A percentile compares a stretch with the other conserved stretches of the same genome.
Evolutionary conservation across 2,329 filamentous ascomycete genomes (phyloP).

Genomic region (Hypoxylon sp.): DNA sequence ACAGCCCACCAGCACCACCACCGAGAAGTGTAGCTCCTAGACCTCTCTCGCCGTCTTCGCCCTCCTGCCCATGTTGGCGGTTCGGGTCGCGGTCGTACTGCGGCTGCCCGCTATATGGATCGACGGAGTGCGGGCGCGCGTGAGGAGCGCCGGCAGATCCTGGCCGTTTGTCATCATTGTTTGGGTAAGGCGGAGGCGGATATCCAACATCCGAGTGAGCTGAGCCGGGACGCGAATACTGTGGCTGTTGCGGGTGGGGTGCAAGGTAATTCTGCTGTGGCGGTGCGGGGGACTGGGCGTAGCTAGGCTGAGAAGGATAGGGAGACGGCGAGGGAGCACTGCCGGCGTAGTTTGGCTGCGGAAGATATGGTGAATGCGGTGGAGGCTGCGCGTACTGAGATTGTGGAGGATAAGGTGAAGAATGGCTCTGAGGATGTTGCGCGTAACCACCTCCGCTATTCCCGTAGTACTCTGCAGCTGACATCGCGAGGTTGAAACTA

Average conservation of each 20-base stretch:
- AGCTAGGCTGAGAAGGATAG: slow-evolving; percentile 46
- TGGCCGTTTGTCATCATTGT: slow-evolving; percentile 18
- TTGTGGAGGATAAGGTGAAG: slow-evolving; percentile 41
- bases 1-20: slow-evolving; percentile 66
- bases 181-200: slow-evolving; percentile 39
- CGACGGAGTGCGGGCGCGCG: slow-evolving; percentile 51
- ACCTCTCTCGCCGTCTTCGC: slow-evolving; percentile 65
- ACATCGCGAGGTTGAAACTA: slow-evolving; percentile 42
- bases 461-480: slow-evolving; percentile 53
- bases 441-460: slow-evolving; percentile 43
- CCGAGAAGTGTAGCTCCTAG: slow-evolving; percentile 69
- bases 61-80: slow-evolving; percentile 25
- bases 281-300: slow-evolving; percentile 40
- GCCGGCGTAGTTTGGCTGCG: slow-evolving; percentile 37
- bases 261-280: slow-evolving; percentile 44
- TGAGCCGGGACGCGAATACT: slow-evolving; percentile 51
- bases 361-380: slow-evolving; percentile 45
- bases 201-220: slow-evolving; percentile 50
- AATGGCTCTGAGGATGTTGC: slow-evolving; percentile 42
- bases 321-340: slow-evolving; percentile 38
- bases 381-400: slow-evolving; percentile 42
- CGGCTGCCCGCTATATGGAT: slow-evolving; percentile 42
- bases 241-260: slow-evolving; percentile 47
- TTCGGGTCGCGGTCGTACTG: slow-evolving; percentile 35
- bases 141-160: slow-evolving; percentile 22